Evolutionary conservation across 2,329 filamentous ascomycete species (phyloP).

Genomic region (Cordyceps cateniannulata): DNA sequence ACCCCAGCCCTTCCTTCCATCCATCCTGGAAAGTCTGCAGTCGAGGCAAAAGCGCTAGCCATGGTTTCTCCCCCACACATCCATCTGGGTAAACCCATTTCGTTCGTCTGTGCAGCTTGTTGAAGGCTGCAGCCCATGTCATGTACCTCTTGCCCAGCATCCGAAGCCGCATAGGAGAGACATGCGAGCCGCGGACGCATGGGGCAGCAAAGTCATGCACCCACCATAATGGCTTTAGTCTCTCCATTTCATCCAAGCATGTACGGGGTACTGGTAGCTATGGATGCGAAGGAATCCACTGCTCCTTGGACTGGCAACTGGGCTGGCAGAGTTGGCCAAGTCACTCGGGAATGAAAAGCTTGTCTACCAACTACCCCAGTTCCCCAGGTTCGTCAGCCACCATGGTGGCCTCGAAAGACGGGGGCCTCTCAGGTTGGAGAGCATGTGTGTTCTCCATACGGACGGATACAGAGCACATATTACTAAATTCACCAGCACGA

Average conservation of each 20-base stretch:
- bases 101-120: not conserved
- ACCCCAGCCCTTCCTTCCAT: not conserved
- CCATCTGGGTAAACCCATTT: slow-evolving; percentile 3
- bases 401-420: not conserved
- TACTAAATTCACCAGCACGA: too few relatives aligned
- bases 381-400: too few relatives aligned
- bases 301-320: not conserved
- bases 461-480: too few relatives aligned
- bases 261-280: not conserved
- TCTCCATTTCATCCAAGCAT: not conserved
- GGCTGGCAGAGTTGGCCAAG: not conserved
- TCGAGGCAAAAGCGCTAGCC: slow-evolving; percentile 7
- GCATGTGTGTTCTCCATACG: not conserved
- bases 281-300: slow-evolving; percentile 7
- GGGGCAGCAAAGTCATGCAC: slow-evolving; percentile 8
- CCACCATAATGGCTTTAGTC: slow-evolving; percentile 10
- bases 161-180: slow-evolving; percentile 7
- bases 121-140: not conserved
- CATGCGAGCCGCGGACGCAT: slow-evolving; percentile 8
- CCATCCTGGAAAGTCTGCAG: not conserved
- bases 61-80: slow-evolving; percentile 6
- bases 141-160: slow-evolving; percentile 5
- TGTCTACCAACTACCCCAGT: not conserved
- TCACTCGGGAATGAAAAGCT: too few relatives aligned
- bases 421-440: not conserved